Evolutionary conservation across 768 basidiomycete genomes (phyloP).

Genomic region (Xerocomellus chrysenteron): DNA sequence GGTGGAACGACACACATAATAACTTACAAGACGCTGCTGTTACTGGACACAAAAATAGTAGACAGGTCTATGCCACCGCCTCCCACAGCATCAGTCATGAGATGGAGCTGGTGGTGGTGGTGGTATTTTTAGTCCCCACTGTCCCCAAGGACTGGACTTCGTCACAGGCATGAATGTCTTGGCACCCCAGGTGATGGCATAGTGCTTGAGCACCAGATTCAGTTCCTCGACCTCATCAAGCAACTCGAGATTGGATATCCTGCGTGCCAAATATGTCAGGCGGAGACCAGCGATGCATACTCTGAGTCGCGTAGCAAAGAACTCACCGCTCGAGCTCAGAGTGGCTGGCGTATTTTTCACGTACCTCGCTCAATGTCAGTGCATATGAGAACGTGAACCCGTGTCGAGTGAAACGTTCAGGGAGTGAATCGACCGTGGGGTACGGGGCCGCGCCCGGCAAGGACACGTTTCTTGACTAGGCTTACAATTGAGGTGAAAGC

Average conservation of each 20-base stretch:
- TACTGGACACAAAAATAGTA: neutral
- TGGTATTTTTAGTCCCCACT: constrained; percentile 12
- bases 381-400: constrained; percentile 47
- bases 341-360: constrained; percentile 31
- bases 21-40: neutral
- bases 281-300: neutral
- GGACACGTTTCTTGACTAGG: constrained; percentile 66
- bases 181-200: constrained; percentile 69
- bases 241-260: constrained; percentile 79
- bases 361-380: constrained; percentile 38
- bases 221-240: constrained; percentile 89
- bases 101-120: neutral
- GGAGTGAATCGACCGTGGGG: constrained; percentile 51
- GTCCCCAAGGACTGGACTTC: constrained; percentile 5
- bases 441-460: constrained; percentile 74
- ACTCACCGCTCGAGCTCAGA: constrained; percentile 56
- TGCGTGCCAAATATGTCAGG: constrained; percentile 26
- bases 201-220: constrained; percentile 51
- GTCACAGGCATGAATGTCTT: constrained; percentile 1
- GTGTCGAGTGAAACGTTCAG: constrained; percentile 51
- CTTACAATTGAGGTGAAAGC: neutral
- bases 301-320: neutral
- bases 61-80: neutral
- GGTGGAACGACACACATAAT: neutral
- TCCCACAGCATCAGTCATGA: neutral